These are phyloP conservation scores for Diaporthe nobilis DNA, from an alignment of 2,329 filamentous ascomycete species.

Conservation along the genomic window DNA sequence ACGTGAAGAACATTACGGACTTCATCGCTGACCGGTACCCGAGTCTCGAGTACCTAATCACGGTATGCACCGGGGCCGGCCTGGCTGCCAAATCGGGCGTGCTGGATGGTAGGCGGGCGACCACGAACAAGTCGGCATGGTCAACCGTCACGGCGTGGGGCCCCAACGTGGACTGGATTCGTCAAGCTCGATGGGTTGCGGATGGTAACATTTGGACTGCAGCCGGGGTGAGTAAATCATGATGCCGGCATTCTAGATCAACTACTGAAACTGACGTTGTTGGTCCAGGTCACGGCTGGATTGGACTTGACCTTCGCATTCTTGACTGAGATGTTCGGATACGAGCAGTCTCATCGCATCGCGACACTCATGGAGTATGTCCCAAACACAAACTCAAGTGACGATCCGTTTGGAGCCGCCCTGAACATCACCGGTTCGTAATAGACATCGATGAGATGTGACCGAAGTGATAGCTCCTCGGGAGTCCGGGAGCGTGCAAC, in stretches of 20 bases:
- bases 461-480: too few species aligned
- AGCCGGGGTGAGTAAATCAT: slow-evolving; percentile 63
- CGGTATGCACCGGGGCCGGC: slow-evolving; percentile 76
- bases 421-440: neutral
- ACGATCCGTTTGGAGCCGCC: slow-evolving; percentile 1
- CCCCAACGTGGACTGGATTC: slow-evolving; percentile 70
- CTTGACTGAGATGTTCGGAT: slow-evolving; percentile 62
- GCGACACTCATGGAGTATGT: slow-evolving; percentile 68
- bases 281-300: slow-evolving; percentile 59
- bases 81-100: slow-evolving; percentile 71
- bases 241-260: slow-evolving; percentile 59
- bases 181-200: slow-evolving; percentile 73
- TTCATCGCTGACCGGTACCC: slow-evolving; percentile 64
- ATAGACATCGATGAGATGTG: neutral
- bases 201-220: slow-evolving; percentile 78
- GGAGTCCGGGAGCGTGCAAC: too few species aligned
- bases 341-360: slow-evolving; percentile 59
- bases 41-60: slow-evolving; percentile 68
- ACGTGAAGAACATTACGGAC: slow-evolving; percentile 50
- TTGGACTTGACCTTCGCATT: slow-evolving; percentile 56
- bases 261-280: slow-evolving; percentile 52
- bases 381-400: slow-evolving; percentile 44
- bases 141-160: slow-evolving; percentile 61
- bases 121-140: slow-evolving; percentile 76
- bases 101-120: slow-evolving; percentile 72